Base-by-base conservation (phyloP, 768 basidiomycete species). In the Tubosaeta sp. region DNA sequence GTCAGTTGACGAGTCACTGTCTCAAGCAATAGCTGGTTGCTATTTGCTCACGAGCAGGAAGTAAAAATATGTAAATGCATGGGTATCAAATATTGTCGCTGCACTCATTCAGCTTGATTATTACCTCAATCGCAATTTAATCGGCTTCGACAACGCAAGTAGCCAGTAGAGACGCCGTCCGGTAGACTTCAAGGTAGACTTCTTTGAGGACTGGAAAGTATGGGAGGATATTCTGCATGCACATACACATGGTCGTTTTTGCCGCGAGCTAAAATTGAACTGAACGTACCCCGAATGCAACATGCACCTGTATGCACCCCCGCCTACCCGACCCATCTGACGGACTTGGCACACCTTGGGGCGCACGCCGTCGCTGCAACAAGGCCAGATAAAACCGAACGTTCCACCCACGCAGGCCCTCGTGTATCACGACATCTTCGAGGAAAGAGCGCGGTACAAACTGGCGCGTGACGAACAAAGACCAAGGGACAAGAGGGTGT, bases 341-440 rank as follows among this genome's bases (percentile, higher is more conserved):
- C n/a, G n/a, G n/a, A n/a, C n/a, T n/a, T n/a, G 22, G 22, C 22
- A n/a, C 3, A 16, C 26, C n/a, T n/a, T n/a, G n/a, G 26, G 31
- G 29, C 12, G 13, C 31, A n/a, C 31, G 27, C 8, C 51, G 39
- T 10, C 32, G 71, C 7, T 46, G 63, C 31, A 84, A 58, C 25
- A 74, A 76, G 13, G 76, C 83, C 9, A 90, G 70, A 61, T 86
- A 89, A 61, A 81, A 88, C 14, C 81, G 76, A 19, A 90, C 76
- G 65, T 86, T 74, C 88, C 88, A 92, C 43, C 86, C 68, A 11
- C 68, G 74, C 14, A 91, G 65, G 2, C 83, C 88, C 65, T 92
- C 90, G 22, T 22, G 14, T 17, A 14, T 25, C 29, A 90, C 59
- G 39, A 86, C 72, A 51, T 88, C 86, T 47, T 77, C 74, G 17